Base-by-base conservation (phyloP, 306 rosid genomes). In the Lathyrus tuberosus region DNA sequence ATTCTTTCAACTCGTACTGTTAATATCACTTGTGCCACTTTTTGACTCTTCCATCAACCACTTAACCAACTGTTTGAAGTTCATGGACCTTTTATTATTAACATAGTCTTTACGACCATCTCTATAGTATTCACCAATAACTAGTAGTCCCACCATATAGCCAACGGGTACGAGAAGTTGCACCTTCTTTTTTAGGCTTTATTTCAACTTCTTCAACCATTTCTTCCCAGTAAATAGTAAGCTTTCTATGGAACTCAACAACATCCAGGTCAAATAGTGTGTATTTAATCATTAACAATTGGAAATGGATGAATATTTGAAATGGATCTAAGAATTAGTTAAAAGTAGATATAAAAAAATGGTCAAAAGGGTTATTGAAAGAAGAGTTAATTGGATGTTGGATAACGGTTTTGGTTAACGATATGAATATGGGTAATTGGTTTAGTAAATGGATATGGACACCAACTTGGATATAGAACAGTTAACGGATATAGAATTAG, bases 131-230 rank as follows among this genome's bases (percentile, higher is more conserved):
- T 76, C 58, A 20, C 88, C 92, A 6, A 91, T 88, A 31, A 58
- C 28, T 20, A 88, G 11, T 84, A 2, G 78, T 74, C 14, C 92
- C 95, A 0, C 37, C 84, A 6, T 1, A 44, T 28, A 91, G 80
- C 84, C 79, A 84, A 1, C 81, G 15, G 0, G 15, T 52, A 16
- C 67, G 57, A 6, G 83, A 62, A 4, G 30, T 0, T 0, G 69
- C 70, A 0, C 82, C 85, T 63, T 76, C 90, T 22, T 8, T 63
- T 16, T 78, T 84, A 4, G 92, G 92, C 62, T 49, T 80, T 41
- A 30, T 74, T 35, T 83, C 80, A 6, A 22, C 92, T 40, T 86
- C 90, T 57, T 61, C 78, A 2, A 91, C 92, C 80, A 33, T 20
- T 3, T 72, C 68, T 16, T 38, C 56, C 97, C 90, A 84, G 53